Percentiles rank a stretch among this genome's conserved stretches.
These are phyloP conservation scores for Komagataella populi DNA, from an alignment of 805 yeast species.

Conservation along the genomic window DNA sequence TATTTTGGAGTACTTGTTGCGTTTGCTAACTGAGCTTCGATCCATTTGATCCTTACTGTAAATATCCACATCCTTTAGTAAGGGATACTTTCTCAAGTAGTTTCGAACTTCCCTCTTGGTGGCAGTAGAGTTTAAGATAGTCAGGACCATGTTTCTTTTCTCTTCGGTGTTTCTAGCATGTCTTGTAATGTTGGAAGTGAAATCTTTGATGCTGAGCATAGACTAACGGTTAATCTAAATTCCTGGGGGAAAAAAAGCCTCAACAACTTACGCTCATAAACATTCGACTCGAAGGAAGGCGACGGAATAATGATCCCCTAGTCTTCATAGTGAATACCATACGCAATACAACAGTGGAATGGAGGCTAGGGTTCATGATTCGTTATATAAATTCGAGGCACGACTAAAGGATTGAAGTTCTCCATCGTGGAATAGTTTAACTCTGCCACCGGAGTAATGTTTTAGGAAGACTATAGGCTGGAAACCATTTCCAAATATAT, in stretches of 20 bases:
- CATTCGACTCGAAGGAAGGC: background rate
- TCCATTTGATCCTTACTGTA: background rate
- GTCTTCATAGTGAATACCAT: background rate
- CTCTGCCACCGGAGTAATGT: background rate
- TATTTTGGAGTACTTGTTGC: slow-evolving; percentile 20
- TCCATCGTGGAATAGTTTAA: background rate
- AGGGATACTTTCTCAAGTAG: slow-evolving; percentile 59
- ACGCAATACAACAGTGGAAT: background rate
- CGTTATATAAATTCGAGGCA: background rate
- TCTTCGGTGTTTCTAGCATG: slow-evolving; percentile 24
- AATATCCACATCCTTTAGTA: slow-evolving; percentile 19
- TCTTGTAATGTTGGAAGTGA: slow-evolving; percentile 13
- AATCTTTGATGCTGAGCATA: slow-evolving; percentile 4
- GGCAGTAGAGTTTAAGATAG: slow-evolving; percentile 81
- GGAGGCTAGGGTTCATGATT: background rate
- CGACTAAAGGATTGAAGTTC: background rate
- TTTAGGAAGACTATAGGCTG: background rate
- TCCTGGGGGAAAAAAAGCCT: background rate
- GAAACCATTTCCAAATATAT: background rate
- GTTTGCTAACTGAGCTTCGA: slow-evolving; percentile 13
- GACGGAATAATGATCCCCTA: background rate
- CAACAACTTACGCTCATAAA: background rate
- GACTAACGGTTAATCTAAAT: background rate
- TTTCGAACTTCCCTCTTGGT: slow-evolving; percentile 86
- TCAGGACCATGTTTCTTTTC: slow-evolving; percentile 59